A percentile compares a stretch with the other conserved stretches of the same genome.
Conservation (phyloP, 805 yeast genomes). For the Nakazawaea ishiwadae region DNA sequence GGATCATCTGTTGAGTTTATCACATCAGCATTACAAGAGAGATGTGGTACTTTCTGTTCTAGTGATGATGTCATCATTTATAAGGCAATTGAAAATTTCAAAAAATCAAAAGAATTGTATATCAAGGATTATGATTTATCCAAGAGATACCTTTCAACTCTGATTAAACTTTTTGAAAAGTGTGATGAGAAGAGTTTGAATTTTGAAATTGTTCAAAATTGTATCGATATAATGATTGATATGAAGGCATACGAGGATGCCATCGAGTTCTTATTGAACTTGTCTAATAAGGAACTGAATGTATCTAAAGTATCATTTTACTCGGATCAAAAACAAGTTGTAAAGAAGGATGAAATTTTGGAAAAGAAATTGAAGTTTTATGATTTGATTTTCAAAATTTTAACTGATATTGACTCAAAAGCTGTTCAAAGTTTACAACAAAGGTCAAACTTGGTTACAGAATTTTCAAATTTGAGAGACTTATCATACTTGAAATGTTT, state of each 20-base stretch:
- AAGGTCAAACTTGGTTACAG: slow-evolving; percentile 15
- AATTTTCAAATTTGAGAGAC: slow-evolving; percentile 51
- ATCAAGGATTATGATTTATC: slow-evolving; percentile 65
- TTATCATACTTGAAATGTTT: slow-evolving; percentile 72
- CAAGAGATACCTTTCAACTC: slow-evolving; percentile 60
- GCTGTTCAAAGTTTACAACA: slow-evolving; percentile 32
- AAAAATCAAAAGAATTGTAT: slow-evolving; percentile 77
- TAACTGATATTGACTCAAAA: slow-evolving; percentile 65
- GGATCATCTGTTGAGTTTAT: slow-evolving; percentile 94
- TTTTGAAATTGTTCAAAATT: slow-evolving; percentile 75
- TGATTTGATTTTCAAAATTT: slow-evolving; percentile 67
- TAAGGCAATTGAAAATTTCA: slow-evolving; percentile 88
- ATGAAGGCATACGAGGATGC: slow-evolving; percentile 83
- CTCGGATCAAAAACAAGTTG: slow-evolving; percentile 38
- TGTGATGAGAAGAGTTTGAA: slow-evolving; percentile 69
- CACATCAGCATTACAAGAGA: slow-evolving; percentile 81
- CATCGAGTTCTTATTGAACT: slow-evolving; percentile 71
- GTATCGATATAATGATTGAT: slow-evolving; percentile 71
- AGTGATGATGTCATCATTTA: slow-evolving; percentile 90
- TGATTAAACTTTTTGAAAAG: slow-evolving; percentile 71
- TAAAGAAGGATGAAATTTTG: slow-evolving; percentile 42
- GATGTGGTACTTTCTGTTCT: slow-evolving; percentile 93
- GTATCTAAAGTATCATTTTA: slow-evolving; percentile 54
- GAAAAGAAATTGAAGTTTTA: slow-evolving; percentile 55
- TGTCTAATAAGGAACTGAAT: slow-evolving; percentile 62